These are phyloP conservation scores for Papiliotrema fonsecae DNA, from an alignment of 1,284 basidiomycete species.

Conservation along the genomic window DNA sequence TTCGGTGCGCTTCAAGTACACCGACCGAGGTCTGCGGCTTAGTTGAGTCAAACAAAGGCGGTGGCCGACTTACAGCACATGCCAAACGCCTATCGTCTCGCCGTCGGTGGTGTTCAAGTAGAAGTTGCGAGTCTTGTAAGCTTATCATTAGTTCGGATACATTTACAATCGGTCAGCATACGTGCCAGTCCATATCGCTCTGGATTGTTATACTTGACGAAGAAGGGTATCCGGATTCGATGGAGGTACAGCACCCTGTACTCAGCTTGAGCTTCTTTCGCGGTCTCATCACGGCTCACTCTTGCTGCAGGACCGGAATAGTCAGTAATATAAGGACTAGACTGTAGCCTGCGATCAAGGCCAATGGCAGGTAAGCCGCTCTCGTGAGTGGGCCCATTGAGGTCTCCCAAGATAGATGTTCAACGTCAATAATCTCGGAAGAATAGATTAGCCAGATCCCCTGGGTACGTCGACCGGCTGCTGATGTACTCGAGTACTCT, in stretches of 20 bases:
- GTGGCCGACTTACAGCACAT: slow-evolving; percentile 57
- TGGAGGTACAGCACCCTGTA: slow-evolving; percentile 62
- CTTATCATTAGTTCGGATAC: slow-evolving; percentile 46
- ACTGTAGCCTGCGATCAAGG: neutral
- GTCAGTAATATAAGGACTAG: neutral
- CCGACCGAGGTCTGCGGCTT: slow-evolving; percentile 23
- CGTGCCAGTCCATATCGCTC: slow-evolving; percentile 76
- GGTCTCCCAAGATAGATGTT: too few relatives aligned
- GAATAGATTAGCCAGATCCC: too few relatives aligned
- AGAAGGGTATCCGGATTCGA: slow-evolving; percentile 60
- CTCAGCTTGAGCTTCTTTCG: neutral
- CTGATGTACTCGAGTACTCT: too few relatives aligned
- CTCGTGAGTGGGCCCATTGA: too few relatives aligned
- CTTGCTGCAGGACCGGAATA: neutral
- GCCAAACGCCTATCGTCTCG: slow-evolving; percentile 80
- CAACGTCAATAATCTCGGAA: too few relatives aligned
- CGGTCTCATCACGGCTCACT: neutral
- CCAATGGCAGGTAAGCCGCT: neutral
- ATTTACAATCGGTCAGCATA: slow-evolving; percentile 48
- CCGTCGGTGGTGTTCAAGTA: slow-evolving; percentile 69
- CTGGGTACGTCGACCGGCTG: too few relatives aligned
- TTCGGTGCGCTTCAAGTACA: slow-evolving; percentile 10
- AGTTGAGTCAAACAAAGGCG: neutral
- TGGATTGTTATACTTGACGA: slow-evolving; percentile 61
- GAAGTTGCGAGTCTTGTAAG: slow-evolving; percentile 72